Conservation (phyloP, 2,329 filamentous ascomycete species). For the Chaetomium olivaceum region DNA sequence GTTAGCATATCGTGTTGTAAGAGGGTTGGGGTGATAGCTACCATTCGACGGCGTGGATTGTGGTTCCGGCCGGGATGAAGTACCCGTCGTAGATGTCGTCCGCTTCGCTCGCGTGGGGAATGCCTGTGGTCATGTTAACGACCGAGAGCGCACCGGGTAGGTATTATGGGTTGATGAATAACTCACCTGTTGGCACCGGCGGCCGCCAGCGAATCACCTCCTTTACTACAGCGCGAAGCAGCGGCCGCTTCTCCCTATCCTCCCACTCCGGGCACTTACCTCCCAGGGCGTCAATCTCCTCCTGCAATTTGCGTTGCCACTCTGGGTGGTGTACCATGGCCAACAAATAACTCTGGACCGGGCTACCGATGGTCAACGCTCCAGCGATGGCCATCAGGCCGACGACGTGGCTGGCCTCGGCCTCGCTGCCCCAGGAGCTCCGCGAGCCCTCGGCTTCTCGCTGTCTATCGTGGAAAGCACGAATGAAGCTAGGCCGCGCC, state of each 20-base stretch:
- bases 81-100: slow-evolving; percentile 56
- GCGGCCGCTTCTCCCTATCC: slow-evolving; percentile 48
- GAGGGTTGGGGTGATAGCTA: slow-evolving; percentile 33
- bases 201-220: slow-evolving; percentile 57
- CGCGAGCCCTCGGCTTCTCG: slow-evolving; percentile 34
- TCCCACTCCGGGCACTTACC: slow-evolving; percentile 49
- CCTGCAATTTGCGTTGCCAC: slow-evolving; percentile 40
- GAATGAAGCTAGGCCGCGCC: slow-evolving; percentile 45
- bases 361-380: slow-evolving; percentile 47
- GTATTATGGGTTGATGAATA: not conserved
- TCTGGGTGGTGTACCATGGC: slow-evolving; percentile 39
- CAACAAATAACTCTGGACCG: slow-evolving; percentile 46
- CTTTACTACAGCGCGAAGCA: slow-evolving; percentile 51
- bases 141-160: not conserved
- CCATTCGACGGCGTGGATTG: slow-evolving; percentile 56
- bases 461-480: slow-evolving; percentile 41
- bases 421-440: slow-evolving; percentile 35
- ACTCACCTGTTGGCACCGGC: slow-evolving; percentile 52
- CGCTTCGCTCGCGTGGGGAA: slow-evolving; percentile 52
- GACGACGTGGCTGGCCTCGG: slow-evolving; percentile 48
- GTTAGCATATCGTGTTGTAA: not conserved
- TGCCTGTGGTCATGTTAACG: slow-evolving; percentile 36
- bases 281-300: slow-evolving; percentile 50
- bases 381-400: slow-evolving; percentile 52
- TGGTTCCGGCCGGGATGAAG: slow-evolving; percentile 53